Conservation (phyloP, 2,329 filamentous ascomycete species). For the Cladosporium austrohemisphaericum region DNA sequence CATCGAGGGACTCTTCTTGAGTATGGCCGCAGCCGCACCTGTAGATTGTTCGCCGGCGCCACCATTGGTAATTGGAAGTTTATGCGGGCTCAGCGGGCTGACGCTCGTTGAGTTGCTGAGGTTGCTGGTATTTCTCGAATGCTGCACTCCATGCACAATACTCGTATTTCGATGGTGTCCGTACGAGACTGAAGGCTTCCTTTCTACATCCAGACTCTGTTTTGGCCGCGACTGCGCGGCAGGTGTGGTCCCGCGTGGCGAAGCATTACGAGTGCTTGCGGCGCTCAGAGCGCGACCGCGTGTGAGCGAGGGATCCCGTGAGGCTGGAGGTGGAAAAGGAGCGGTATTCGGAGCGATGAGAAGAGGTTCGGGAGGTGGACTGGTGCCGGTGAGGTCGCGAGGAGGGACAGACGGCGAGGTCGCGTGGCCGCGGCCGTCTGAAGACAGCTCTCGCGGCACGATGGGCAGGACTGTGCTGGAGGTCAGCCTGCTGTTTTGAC, state of each 20-base stretch:
- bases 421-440: constrained; percentile 13
- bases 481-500: not conserved
- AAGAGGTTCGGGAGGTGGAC: constrained; percentile 32
- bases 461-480: constrained; percentile 11
- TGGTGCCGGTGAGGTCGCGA: constrained; percentile 20
- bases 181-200: constrained; percentile 57
- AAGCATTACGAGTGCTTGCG: constrained; percentile 39
- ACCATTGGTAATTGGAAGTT: constrained; percentile 25
- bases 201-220: constrained; percentile 39
- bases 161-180: constrained; percentile 95
- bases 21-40: not conserved
- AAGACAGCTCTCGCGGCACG: constrained; percentile 13
- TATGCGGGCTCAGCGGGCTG: constrained; percentile 74
- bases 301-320: constrained; percentile 43
- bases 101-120: constrained; percentile 69
- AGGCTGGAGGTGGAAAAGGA: constrained; percentile 18
- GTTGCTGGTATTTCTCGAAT: constrained; percentile 83
- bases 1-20: constrained; percentile 34
- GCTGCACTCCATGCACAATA: constrained; percentile 93
- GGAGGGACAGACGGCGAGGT: constrained; percentile 9
- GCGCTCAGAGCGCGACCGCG: constrained; percentile 45
- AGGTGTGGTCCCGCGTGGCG: constrained; percentile 44
- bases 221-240: constrained; percentile 39
- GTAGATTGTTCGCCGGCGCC: constrained; percentile 12
- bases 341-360: constrained; percentile 29